Conservation (phyloP, 306 rosid genomes). For the Datisca glomerata region DNA sequence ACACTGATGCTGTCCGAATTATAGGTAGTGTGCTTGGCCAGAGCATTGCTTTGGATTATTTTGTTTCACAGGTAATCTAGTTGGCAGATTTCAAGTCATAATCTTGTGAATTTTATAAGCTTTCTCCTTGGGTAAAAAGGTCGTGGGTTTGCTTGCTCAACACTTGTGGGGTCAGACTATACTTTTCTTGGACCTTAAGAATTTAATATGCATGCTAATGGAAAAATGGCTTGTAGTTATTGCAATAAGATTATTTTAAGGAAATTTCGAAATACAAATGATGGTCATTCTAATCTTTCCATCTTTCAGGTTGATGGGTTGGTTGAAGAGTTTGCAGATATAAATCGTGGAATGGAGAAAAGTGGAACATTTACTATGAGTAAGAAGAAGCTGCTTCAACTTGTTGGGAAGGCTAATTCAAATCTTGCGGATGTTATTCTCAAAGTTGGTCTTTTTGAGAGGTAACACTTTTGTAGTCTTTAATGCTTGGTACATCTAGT, state of each 20-base stretch:
- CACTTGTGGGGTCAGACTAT: no score
- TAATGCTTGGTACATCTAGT: no score
- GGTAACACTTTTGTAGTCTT: slow-evolving; percentile 31
- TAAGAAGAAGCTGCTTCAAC: slow-evolving; percentile 92
- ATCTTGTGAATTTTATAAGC: no score
- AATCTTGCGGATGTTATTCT: slow-evolving; percentile 89
- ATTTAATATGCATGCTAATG: no score
- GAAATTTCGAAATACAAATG: neutral
- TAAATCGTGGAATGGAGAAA: slow-evolving; percentile 97
- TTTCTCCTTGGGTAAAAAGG: no score
- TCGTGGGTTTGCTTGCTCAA: no score
- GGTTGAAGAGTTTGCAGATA: slow-evolving; percentile 84
- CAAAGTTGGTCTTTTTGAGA: slow-evolving; percentile 95
- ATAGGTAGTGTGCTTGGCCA: slow-evolving; percentile 95
- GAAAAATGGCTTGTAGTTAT: no score
- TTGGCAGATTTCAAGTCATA: neutral
- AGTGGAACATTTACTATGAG: slow-evolving; percentile 95
- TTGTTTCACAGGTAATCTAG: slow-evolving; percentile 76
- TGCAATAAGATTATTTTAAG: no score
- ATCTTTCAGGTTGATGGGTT: slow-evolving; percentile 73
- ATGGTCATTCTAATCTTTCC: neutral
- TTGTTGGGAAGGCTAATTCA: slow-evolving; percentile 96
- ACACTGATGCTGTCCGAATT: slow-evolving; percentile 77
- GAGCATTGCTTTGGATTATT: slow-evolving; percentile 97
- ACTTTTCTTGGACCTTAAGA: no score